Conservation (phyloP, 129 eudicot genomes). For the Pittosporum tobira region DNA sequence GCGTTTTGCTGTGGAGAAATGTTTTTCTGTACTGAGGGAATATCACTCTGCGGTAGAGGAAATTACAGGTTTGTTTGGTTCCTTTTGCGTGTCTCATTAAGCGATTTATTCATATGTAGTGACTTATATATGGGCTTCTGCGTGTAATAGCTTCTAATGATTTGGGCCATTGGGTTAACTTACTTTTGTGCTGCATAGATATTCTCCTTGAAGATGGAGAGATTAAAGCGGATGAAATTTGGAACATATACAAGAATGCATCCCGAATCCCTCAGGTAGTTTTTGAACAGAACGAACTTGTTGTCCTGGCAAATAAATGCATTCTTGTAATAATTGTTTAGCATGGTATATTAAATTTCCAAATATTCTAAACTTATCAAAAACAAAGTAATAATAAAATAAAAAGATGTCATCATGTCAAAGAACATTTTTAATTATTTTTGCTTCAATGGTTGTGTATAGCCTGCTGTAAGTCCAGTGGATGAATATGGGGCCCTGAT, state of each 20-base stretch:
- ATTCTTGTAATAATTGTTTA: background rate
- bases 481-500: conserved; percentile 87
- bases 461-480: conserved; percentile 60
- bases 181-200: conserved; percentile 32
- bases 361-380: background rate
- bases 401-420: too few species aligned
- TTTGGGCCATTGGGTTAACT: background rate
- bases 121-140: conserved; percentile 1
- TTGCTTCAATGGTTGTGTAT: conserved; percentile 7
- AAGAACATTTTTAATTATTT: background rate
- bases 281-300: conserved; percentile 12
- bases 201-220: conserved; percentile 76
- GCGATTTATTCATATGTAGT: background rate
- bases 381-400: background rate
- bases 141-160: conserved; percentile 2
- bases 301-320: background rate
- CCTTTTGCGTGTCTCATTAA: conserved; percentile 1
- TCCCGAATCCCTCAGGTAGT: conserved; percentile 76
- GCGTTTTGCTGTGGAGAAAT: conserved; percentile 78
- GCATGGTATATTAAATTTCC: background rate
- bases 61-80: conserved; percentile 52
- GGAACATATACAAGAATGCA: conserved; percentile 53
- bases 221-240: conserved; percentile 70
- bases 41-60: conserved; percentile 71
- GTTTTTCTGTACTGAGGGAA: conserved; percentile 58